A percentile compares a stretch with the other conserved stretches of the same genome.
Evolutionary conservation across 2,329 filamentous ascomycete species (phyloP).

Genomic region (Aspergillus sojae): DNA sequence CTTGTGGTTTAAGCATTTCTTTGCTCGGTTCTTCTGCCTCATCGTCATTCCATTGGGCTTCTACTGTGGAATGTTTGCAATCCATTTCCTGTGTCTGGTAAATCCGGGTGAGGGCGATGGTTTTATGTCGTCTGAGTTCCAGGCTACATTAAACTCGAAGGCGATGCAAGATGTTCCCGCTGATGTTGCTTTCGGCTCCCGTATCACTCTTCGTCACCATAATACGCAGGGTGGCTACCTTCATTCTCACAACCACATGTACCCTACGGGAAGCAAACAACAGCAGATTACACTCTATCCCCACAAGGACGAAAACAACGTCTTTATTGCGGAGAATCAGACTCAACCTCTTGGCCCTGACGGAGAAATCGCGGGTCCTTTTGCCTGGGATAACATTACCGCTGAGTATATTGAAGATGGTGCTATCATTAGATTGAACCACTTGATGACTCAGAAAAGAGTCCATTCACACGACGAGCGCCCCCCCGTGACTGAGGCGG

Average conservation of each 20-base stretch:
- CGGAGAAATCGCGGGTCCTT: slow-evolving; percentile 77
- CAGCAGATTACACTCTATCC: slow-evolving; percentile 98
- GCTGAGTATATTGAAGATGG: slow-evolving; percentile 75
- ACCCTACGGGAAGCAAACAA: slow-evolving; percentile 95
- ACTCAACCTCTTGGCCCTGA: slow-evolving; percentile 82
- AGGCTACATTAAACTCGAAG: slow-evolving; percentile 95
- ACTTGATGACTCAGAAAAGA: slow-evolving; percentile 78
- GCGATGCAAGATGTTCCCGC: slow-evolving; percentile 93
- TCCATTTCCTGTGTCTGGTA: slow-evolving; percentile 89
- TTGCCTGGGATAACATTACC: slow-evolving; percentile 80
- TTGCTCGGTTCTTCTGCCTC: slow-evolving; percentile 86
- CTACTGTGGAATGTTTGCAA: slow-evolving; percentile 96
- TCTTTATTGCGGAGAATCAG: slow-evolving; percentile 93
- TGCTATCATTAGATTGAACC: slow-evolving; percentile 78
- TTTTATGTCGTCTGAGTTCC: slow-evolving; percentile 99
- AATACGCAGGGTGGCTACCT: slow-evolving; percentile 98
- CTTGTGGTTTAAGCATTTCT: slow-evolving; percentile 89
- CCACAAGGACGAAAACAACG: slow-evolving; percentile 98
- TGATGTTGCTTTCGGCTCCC: slow-evolving; percentile 86
- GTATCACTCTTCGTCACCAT: slow-evolving; percentile 83
- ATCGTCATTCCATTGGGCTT: slow-evolving; percentile 86
- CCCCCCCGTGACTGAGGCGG: slow-evolving; percentile 79
- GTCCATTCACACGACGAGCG: slow-evolving; percentile 94
- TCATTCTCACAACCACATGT: slow-evolving; percentile 97
- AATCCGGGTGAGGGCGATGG: slow-evolving; percentile 98